Percentiles rank a stretch among this genome's conserved stretches.
Evolutionary conservation across 2,329 filamentous ascomycete species (phyloP).

Genomic region (Tolypocladium amazonense): DNA sequence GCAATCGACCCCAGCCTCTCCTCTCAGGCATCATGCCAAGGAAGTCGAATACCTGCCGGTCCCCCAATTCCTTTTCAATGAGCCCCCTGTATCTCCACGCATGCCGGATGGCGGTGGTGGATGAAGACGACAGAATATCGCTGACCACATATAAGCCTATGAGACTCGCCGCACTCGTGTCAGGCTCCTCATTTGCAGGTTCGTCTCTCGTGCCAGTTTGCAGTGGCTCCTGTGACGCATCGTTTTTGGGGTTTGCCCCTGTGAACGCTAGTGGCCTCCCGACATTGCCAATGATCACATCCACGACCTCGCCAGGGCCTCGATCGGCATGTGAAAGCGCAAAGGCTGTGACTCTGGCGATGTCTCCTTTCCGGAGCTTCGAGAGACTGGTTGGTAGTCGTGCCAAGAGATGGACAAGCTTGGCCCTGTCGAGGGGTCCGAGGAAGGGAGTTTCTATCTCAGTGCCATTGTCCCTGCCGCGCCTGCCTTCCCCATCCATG

Average conservation of each 20-base stretch:
- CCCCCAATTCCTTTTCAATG: slow-evolving; percentile 62
- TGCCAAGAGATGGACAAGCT: slow-evolving; percentile 73
- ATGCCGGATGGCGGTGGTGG: slow-evolving; percentile 67
- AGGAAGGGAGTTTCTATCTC: slow-evolving; percentile 54
- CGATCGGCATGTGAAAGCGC: slow-evolving; percentile 78
- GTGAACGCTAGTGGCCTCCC: slow-evolving; percentile 65
- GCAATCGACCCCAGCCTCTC: slow-evolving; percentile 68
- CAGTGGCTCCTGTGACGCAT: slow-evolving; percentile 22
- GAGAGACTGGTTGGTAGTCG: slow-evolving; percentile 67
- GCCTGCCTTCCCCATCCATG: slow-evolving; percentile 45
- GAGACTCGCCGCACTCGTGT: slow-evolving; percentile 63
- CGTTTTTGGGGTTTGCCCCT: slow-evolving; percentile 52
- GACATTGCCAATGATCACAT: slow-evolving; percentile 76
- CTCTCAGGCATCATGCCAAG: slow-evolving; percentile 65
- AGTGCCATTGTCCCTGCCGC: slow-evolving; percentile 28
- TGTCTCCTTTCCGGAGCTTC: slow-evolving; percentile 70
- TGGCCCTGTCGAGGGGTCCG: slow-evolving; percentile 74
- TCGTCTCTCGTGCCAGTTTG: slow-evolving; percentile 18
- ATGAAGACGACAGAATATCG: slow-evolving; percentile 71
- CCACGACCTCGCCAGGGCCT: slow-evolving; percentile 84
- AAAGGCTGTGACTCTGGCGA: slow-evolving; percentile 78
- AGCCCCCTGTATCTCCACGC: slow-evolving; percentile 79
- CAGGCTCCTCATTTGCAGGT: slow-evolving; percentile 34
- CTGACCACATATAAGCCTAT: slow-evolving; percentile 68
- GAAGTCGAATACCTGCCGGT: slow-evolving; percentile 60